A percentile compares a stretch with the other conserved stretches of the same genome.
These are phyloP conservation scores for Umbellularia californica DNA, from an alignment of 164 flowering plant genomes.

Conservation along the genomic window DNA sequence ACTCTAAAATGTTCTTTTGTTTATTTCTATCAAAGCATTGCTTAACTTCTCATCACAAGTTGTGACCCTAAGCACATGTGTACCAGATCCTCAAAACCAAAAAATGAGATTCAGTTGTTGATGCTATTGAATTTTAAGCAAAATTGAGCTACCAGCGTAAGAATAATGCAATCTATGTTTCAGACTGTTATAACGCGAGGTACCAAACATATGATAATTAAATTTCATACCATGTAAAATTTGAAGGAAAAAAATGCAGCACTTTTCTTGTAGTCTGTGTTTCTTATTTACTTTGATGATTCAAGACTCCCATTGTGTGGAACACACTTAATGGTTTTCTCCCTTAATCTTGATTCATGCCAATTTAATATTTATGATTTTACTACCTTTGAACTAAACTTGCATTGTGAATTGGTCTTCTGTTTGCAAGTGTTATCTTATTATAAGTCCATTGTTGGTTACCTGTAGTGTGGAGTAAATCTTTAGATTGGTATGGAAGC, in stretches of 20 bases:
- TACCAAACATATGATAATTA: not conserved
- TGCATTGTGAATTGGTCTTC: not conserved
- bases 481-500: not conserved
- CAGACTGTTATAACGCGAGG: too few relatives aligned
- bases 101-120: not conserved
- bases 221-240: not conserved
- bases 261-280: not conserved
- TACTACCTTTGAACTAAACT: not conserved
- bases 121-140: not conserved
- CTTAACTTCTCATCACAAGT: not conserved
- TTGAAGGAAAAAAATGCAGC: not conserved
- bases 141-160: not conserved
- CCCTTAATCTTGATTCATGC: not conserved
- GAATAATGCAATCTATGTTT: not conserved
- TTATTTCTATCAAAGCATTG: not conserved
- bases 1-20: too few relatives aligned
- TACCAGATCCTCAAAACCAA: not conserved
- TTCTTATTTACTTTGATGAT: not conserved
- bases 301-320: not conserved
- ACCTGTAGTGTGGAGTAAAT: not conserved
- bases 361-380: not conserved
- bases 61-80: not conserved
- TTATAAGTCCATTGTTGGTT: not conserved
- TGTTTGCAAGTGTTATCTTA: not conserved
- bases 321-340: too few relatives aligned